A percentile compares a stretch with the other conserved stretches of the same genome.
Evolutionary conservation across 768 basidiomycete genomes (phyloP).

Genomic region (Lentinus brumalis): DNA sequence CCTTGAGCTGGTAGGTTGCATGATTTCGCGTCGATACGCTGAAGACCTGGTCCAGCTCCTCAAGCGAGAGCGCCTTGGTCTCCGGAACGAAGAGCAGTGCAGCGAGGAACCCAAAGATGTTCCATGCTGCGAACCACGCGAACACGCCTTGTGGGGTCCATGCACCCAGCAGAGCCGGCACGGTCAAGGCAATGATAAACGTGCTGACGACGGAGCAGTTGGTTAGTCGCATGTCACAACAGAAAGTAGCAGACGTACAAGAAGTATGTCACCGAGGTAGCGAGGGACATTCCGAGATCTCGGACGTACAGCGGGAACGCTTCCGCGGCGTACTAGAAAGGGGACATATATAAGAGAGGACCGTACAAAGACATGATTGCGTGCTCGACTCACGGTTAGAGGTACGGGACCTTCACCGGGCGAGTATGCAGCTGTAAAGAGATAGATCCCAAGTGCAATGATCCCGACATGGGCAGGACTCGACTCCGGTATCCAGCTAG

Average conservation of each 20-base stretch:
- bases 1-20: conserved; percentile 58
- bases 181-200: conserved; percentile 63
- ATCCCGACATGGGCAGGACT: conserved; percentile 44
- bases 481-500: background rate
- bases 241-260: conserved; percentile 20
- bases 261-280: conserved; percentile 58
- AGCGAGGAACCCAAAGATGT: conserved; percentile 55
- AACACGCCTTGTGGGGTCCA: conserved; percentile 73
- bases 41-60: conserved; percentile 58
- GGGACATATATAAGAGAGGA: too few relatives aligned
- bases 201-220: conserved; percentile 35
- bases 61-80: conserved; percentile 65
- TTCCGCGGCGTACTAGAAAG: conserved; percentile 71
- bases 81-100: conserved; percentile 69
- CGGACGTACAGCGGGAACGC: conserved; percentile 82
- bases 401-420: conserved; percentile 89
- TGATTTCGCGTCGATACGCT: conserved; percentile 51
- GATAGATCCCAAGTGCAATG: conserved; percentile 53
- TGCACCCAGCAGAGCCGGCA: conserved; percentile 61
- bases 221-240: too few relatives aligned
- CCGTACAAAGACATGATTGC: too few relatives aligned
- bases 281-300: conserved; percentile 76
- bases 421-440: conserved; percentile 67
- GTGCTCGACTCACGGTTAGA: conserved; percentile 35
- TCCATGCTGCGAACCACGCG: conserved; percentile 67